Evolutionary conservation across 108 stramenopile genomes (phyloP), one percentile per base, ranked within the genome.

Genomic region (Epithemia pelagica): DNA sequence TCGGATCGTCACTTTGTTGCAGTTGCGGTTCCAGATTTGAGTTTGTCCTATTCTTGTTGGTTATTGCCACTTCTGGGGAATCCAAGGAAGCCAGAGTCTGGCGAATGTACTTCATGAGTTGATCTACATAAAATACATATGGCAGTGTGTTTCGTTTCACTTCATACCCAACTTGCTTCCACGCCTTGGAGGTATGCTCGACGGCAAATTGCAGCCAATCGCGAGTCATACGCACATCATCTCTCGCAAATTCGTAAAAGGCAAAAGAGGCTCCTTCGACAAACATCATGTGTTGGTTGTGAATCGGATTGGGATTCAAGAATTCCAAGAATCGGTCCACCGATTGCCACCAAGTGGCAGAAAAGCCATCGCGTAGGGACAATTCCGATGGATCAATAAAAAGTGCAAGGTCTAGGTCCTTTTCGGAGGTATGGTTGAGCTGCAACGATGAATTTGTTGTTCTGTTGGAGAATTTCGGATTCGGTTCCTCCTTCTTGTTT

Each of bases 281-380:
- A n/a, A n/a, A n/a, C n/a, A n/a, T n/a, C n/a, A n/a, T n/a, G n/a
- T n/a, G n/a, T n/a, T n/a, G n/a, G 37, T 15, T 46, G 5, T 46
- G 37, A 57, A 57, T 26, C 5, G 18, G 56, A 5, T 3, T 5
- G 15, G 26, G 22, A 23, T 19, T n/a, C 18, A 26, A 23, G 5
- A 19, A 21, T 25, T 32, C 10, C 23, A 67, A 46, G 15, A 64
- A 59, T 1, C 23, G 56, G 8, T 67, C 67, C 51, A 1, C 24
- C 26, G 26, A 18, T 52, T 52, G 64, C 64, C 33, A 64, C 64
- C 64, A 64, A 22, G 64, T 22, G 33, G 64, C 64, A 5, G 64
- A 46, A 52, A 64, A 64, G 28, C 31, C 61, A 32, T 62, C 61
- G 7, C 32, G 61, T 1, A 0, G 15, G 0, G 31, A 3, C 15